Evolutionary conservation across 2,329 filamentous ascomycete species (phyloP).

Genomic region (Harringtonia aguacate): DNA sequence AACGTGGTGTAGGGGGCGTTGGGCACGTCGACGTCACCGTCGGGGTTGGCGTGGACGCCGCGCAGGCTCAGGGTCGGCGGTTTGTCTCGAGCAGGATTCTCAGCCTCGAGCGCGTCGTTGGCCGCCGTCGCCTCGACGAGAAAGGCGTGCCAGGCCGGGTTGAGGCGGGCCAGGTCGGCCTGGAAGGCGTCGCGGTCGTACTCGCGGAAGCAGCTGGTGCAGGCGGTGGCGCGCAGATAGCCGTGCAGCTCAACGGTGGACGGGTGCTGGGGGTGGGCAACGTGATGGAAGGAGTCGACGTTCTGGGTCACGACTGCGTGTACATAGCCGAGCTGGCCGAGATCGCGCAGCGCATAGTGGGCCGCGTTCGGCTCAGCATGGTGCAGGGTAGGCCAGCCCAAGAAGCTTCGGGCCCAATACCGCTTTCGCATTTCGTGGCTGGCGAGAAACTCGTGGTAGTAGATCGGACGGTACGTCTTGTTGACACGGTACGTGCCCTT

Average conservation of each 20-base stretch:
- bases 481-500: constrained; percentile 92
- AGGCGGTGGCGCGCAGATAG: constrained; percentile 72
- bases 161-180: constrained; percentile 60
- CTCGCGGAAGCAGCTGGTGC: constrained; percentile 65
- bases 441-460: constrained; percentile 77
- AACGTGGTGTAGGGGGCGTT: constrained; percentile 83
- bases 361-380: constrained; percentile 69
- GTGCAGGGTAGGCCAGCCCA: constrained; percentile 79
- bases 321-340: constrained; percentile 63
- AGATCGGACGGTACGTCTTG: constrained; percentile 82
- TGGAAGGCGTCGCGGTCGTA: constrained; percentile 69
- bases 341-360: constrained; percentile 64
- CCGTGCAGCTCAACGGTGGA: constrained; percentile 79
- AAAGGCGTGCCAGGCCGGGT: constrained; percentile 77
- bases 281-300: constrained; percentile 85
- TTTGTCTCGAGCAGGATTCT: constrained; percentile 55
- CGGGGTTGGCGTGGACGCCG: constrained; percentile 78
- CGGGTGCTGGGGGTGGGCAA: constrained; percentile 61
- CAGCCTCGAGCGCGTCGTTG: constrained; percentile 65
- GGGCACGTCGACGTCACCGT: constrained; percentile 87
- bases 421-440: constrained; percentile 79
- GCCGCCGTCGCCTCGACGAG: constrained; percentile 59
- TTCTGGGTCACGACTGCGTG: constrained; percentile 84
- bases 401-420: constrained; percentile 91
- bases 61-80: constrained; percentile 1